Conservation (phyloP, 768 basidiomycete species). For the Sporobolomyces phaffii region DNA sequence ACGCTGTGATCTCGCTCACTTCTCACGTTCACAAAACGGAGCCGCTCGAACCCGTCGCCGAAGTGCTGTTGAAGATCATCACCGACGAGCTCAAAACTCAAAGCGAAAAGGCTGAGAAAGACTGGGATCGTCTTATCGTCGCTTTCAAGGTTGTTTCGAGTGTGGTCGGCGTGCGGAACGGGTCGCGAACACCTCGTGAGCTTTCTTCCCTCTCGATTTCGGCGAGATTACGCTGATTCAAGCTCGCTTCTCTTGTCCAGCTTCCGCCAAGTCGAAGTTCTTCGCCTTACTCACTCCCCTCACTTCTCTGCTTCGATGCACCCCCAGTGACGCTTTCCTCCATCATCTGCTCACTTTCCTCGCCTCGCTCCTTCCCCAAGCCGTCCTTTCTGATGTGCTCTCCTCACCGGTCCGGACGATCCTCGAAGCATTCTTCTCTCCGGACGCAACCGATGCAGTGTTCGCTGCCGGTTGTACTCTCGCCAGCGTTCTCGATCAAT, state of each 20-base stretch:
- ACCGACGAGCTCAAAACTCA: background rate
- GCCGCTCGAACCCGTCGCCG: conserved; percentile 33
- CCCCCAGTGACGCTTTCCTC: conserved; percentile 12
- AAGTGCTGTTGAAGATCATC: conserved; percentile 28
- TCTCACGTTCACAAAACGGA: conserved; percentile 30
- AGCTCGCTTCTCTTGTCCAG: conserved; percentile 3
- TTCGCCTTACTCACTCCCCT: conserved; percentile 25
- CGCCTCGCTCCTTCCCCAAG: conserved; percentile 30
- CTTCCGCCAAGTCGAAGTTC: conserved; percentile 20
- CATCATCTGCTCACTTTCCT: conserved; percentile 12
- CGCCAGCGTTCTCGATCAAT: conserved; percentile 21
- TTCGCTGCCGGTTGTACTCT: conserved; percentile 39
- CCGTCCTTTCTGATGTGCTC: conserved; percentile 42
- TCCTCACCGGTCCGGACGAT: conserved; percentile 44
- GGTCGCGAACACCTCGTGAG: conserved; percentile 16
- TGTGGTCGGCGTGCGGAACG: conserved; percentile 17
- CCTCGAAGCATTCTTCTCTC: conserved; percentile 45
- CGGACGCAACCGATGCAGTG: conserved; percentile 42
- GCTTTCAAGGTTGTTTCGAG: conserved; percentile 17
- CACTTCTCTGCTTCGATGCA: conserved; percentile 4
- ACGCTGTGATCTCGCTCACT: conserved; percentile 35
- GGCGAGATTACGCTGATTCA: too few relatives aligned
- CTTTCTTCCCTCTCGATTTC: background rate
- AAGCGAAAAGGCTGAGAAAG: background rate
- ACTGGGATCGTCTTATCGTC: conserved; percentile 21